A percentile compares a stretch with the other conserved stretches of the same genome.
phyloP scores from a whole-genome alignment of 2,329 filamentous ascomycete genomes.

The Sporothrix humicola region DNA sequence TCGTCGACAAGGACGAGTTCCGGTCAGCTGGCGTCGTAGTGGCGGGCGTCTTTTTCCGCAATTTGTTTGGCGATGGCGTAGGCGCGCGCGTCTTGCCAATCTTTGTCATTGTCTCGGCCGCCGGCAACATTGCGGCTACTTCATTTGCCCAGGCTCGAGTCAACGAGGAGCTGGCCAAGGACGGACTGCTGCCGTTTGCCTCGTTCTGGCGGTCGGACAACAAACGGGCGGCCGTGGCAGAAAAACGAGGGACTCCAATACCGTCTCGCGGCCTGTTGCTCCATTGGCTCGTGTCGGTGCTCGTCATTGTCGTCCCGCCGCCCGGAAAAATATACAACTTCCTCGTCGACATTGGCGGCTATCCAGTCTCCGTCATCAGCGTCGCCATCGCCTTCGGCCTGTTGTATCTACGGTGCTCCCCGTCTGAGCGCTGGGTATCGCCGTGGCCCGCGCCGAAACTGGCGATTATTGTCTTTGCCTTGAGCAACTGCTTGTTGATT shows the following conservation, averaged over 20 bases:
- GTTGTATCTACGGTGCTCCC: constrained; percentile 44
- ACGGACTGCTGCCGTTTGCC: constrained; percentile 54
- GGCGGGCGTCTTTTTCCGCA: constrained; percentile 63
- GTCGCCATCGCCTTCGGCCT: constrained; percentile 46
- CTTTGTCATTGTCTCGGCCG: constrained; percentile 54
- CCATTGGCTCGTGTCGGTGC: constrained; percentile 65
- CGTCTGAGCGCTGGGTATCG: constrained; percentile 42
- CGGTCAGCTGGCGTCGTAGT: constrained; percentile 58
- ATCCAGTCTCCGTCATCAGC: constrained; percentile 47
- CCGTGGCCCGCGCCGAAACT: constrained; percentile 44
- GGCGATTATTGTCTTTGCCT: constrained; percentile 44
- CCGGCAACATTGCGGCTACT: constrained; percentile 56
- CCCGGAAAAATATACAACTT: constrained; percentile 51
- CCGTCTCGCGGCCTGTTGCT: constrained; percentile 54
- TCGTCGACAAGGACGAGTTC: constrained; percentile 62
- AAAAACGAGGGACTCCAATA: not conserved
- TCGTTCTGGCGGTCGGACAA: constrained; percentile 43
- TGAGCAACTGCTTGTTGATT: constrained; percentile 45
- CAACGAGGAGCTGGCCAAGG: constrained; percentile 54
- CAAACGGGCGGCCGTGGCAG: too few species aligned
- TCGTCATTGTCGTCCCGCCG: constrained; percentile 59
- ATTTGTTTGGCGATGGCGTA: constrained; percentile 54
- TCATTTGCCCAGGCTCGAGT: constrained; percentile 56
- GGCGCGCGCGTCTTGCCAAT: constrained; percentile 56
- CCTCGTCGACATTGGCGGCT: constrained; percentile 48